Evolutionary conservation across 257 asterid genomes (phyloP).

Genomic region (Fraxinus excelsior): DNA sequence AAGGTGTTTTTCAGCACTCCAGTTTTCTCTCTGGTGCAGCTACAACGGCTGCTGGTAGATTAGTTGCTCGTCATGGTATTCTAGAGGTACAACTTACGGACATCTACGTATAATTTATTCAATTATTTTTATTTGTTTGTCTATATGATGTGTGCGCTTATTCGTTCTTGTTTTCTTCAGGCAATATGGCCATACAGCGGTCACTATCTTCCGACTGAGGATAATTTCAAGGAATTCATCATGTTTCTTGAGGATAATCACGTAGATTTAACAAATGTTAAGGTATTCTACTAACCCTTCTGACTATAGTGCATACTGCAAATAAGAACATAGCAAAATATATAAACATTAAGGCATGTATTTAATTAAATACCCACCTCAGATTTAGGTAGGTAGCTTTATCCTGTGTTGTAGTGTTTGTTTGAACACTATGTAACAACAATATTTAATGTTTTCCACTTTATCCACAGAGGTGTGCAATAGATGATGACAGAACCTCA

Average conservation of each 20-base stretch:
- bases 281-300: slow-evolving; percentile 40
- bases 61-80: slow-evolving; percentile 53
- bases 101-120: not conserved
- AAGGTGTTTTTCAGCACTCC: slow-evolving; percentile 64
- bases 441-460: not conserved
- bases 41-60: slow-evolving; percentile 67
- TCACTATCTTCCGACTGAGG: slow-evolving; percentile 83
- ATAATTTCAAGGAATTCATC: slow-evolving; percentile 64
- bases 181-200: slow-evolving; percentile 84
- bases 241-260: slow-evolving; percentile 42
- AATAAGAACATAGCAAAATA: no score
- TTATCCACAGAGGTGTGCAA: slow-evolving; percentile 46
- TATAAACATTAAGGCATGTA: no score
- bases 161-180: slow-evolving; percentile 26
- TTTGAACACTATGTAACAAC: not conserved
- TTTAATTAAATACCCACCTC: no score
- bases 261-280: slow-evolving; percentile 59
- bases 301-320: no score
- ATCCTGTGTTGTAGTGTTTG: no score
- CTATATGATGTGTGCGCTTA: not conserved
- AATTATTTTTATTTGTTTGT: not conserved
- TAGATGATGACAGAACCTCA: slow-evolving; percentile 46
- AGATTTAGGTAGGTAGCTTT: no score
- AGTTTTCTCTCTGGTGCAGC: slow-evolving; percentile 64
- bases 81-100: slow-evolving; percentile 50